Conservation (phyloP, 2,329 filamentous ascomycete genomes). For the Mycocentrospora acerina region DNA sequence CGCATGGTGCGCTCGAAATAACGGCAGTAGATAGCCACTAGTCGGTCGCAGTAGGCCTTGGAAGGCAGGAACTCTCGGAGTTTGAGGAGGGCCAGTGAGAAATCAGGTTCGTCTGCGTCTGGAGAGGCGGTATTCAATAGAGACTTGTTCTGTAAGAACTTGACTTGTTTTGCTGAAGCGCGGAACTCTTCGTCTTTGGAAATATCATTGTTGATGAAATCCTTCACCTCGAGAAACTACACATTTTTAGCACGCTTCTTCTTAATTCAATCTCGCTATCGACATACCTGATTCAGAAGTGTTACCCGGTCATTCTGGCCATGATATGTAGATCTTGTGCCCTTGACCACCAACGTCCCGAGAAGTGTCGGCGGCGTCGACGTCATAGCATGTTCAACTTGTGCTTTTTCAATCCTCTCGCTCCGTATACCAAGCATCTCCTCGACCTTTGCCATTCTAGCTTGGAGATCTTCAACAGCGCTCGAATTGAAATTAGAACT, state of each 20-base stretch:
- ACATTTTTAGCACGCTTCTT: slow-evolving; percentile 4
- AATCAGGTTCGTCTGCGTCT: slow-evolving; percentile 9
- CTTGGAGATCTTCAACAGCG: slow-evolving; percentile 19
- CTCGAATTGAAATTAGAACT: not conserved
- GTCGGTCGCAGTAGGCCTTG: slow-evolving; percentile 22
- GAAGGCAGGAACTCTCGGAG: slow-evolving; percentile 20
- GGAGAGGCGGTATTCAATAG: slow-evolving; percentile 10
- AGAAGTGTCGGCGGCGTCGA: slow-evolving; percentile 8
- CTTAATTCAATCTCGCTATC: too few relatives aligned
- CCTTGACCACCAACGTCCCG: slow-evolving; percentile 22
- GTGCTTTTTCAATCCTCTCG: not conserved
- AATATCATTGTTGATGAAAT: slow-evolving; percentile 15
- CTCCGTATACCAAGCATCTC: slow-evolving; percentile 13
- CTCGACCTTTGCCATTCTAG: slow-evolving; percentile 21
- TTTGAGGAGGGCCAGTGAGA: slow-evolving; percentile 18
- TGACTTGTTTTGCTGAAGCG: slow-evolving; percentile 18
- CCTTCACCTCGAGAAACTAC: slow-evolving; percentile 19
- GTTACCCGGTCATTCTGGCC: slow-evolving; percentile 23
- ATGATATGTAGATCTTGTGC: slow-evolving; percentile 16
- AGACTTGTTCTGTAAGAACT: slow-evolving; percentile 18
- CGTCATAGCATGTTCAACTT: too few relatives aligned
- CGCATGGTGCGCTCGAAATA: slow-evolving; percentile 28
- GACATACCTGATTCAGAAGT: slow-evolving; percentile 23
- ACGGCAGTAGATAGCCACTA: slow-evolving; percentile 19
- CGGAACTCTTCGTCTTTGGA: slow-evolving; percentile 15